These are phyloP conservation scores for Trametes pubescens DNA, from an alignment of 1,284 basidiomycete genomes.

Conservation along the genomic window DNA sequence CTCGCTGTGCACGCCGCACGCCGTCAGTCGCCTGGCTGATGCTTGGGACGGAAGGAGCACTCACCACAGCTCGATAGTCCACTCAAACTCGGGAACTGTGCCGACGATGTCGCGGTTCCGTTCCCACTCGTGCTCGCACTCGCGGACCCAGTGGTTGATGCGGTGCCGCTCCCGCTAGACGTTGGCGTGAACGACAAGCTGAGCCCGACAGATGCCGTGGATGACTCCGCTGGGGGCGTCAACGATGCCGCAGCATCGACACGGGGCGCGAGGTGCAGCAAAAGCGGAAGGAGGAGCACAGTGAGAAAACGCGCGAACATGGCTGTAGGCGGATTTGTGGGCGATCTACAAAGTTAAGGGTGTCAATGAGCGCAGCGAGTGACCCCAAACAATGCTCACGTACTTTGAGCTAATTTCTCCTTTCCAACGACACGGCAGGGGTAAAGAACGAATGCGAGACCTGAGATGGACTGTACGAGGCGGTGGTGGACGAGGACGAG, in stretches of 20 bases:
- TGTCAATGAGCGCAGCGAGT: no score
- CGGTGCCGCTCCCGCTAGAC: slow-evolving; percentile 9
- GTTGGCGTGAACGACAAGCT: slow-evolving; percentile 19
- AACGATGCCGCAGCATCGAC: slow-evolving; percentile 23
- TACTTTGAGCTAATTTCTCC: no score
- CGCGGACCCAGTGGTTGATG: background rate
- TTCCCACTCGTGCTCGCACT: slow-evolving; percentile 13
- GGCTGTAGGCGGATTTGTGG: background rate
- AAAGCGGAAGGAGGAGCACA: slow-evolving; percentile 6
- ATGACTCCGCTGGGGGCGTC: slow-evolving; percentile 26
- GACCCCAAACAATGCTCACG: background rate
- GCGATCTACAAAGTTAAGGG: no score
- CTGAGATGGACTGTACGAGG: background rate
- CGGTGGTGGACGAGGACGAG: slow-evolving; percentile 4
- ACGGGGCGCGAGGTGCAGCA: slow-evolving; percentile 5
- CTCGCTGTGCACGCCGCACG: slow-evolving; percentile 31
- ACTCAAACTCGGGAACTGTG: slow-evolving; percentile 41
- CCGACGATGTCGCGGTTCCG: slow-evolving; percentile 37
- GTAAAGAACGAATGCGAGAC: no score
- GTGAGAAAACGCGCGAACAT: slow-evolving; percentile 7
- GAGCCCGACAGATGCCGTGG: slow-evolving; percentile 11
- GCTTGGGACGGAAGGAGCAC: background rate
- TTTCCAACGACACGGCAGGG: no score
- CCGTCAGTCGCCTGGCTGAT: background rate
- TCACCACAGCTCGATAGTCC: slow-evolving; percentile 42